Evolutionary conservation across 2,329 filamentous ascomycete genomes (phyloP).

Genomic region (Colletotrichum sp.): DNA sequence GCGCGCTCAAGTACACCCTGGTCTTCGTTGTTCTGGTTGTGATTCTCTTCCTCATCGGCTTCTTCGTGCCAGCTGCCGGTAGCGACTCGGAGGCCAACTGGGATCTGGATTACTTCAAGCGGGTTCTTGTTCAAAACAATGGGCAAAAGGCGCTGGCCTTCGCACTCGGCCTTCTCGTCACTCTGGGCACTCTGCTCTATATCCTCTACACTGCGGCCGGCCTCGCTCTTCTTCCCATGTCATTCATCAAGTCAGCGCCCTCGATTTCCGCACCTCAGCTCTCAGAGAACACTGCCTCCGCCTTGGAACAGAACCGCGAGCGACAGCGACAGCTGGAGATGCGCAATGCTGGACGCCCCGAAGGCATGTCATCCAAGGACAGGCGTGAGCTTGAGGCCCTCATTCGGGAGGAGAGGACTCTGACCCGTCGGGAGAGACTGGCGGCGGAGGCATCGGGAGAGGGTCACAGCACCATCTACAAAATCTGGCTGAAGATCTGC

Average conservation of each 20-base stretch:
- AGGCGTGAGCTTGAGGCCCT: constrained; percentile 87
- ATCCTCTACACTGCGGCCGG: constrained; percentile 88
- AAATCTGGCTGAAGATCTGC: constrained; percentile 78
- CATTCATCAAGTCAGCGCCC: constrained; percentile 90
- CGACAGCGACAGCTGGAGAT: constrained; percentile 90
- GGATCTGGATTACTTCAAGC: constrained; percentile 92
- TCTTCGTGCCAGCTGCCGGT: constrained; percentile 86
- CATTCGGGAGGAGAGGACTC: constrained; percentile 87
- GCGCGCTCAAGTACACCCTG: constrained; percentile 89
- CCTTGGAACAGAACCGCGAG: constrained; percentile 87
- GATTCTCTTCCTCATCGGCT: constrained; percentile 87
- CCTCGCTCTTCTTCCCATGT: constrained; percentile 85
- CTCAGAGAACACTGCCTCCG: constrained; percentile 76
- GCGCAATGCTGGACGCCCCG: constrained; percentile 77
- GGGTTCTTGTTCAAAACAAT: constrained; percentile 81
- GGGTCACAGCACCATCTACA: constrained; percentile 75
- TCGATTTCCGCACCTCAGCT: constrained; percentile 83
- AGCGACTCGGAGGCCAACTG: constrained; percentile 68
- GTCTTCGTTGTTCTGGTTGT: constrained; percentile 82
- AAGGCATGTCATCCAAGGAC: constrained; percentile 82
- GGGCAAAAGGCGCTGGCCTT: constrained; percentile 94
- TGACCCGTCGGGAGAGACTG: constrained; percentile 86
- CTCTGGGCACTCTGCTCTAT: constrained; percentile 85
- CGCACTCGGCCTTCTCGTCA: constrained; percentile 84
- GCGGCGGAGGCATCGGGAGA: constrained; percentile 83